These are phyloP conservation scores for Jamesozyma rosinii DNA, from an alignment of 805 yeast genomes.

Conservation along the genomic window DNA sequence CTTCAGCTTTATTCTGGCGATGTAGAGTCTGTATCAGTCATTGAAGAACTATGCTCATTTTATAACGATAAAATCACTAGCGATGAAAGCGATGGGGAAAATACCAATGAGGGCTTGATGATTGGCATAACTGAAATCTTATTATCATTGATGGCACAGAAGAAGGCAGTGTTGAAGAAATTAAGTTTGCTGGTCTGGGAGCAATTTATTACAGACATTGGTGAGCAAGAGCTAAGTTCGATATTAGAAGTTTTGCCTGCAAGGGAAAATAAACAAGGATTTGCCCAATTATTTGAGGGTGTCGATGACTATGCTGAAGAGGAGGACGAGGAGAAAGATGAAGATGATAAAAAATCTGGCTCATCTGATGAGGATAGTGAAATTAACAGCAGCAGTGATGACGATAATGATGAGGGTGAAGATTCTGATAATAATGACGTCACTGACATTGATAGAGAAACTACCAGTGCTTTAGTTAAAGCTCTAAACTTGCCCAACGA, in stretches of 20 bases:
- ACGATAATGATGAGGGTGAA: constrained; percentile 25
- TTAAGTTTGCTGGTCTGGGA: constrained; percentile 50
- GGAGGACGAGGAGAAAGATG: constrained; percentile 31
- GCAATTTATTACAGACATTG: constrained; percentile 41
- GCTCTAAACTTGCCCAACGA: constrained; percentile 59
- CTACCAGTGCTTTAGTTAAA: constrained; percentile 57
- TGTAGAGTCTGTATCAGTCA: constrained; percentile 61
- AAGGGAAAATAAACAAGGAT: constrained; percentile 77
- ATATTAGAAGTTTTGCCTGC: constrained; percentile 50
- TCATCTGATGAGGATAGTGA: constrained; percentile 30
- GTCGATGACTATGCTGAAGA: constrained; percentile 42
- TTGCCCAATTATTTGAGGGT: constrained; percentile 60
- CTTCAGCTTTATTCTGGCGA: constrained; percentile 71
- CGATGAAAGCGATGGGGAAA: constrained; percentile 11
- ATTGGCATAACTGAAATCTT: constrained; percentile 50
- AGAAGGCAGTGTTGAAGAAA: constrained; percentile 48
- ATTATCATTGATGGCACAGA: constrained; percentile 47
- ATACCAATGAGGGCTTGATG: constrained; percentile 31
- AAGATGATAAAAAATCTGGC: constrained; percentile 28
- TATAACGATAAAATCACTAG: constrained; percentile 26
- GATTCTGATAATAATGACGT: constrained; percentile 31
- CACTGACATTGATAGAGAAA: constrained; percentile 41
- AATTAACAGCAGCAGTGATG: constrained; percentile 25
- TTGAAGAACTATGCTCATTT: constrained; percentile 52
- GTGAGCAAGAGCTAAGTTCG: constrained; percentile 37